A percentile compares a stretch with the other conserved stretches of the same genome.
Conservation (phyloP, 371 early-diverging fungal species). For the Funneliformis caledonium region DNA sequence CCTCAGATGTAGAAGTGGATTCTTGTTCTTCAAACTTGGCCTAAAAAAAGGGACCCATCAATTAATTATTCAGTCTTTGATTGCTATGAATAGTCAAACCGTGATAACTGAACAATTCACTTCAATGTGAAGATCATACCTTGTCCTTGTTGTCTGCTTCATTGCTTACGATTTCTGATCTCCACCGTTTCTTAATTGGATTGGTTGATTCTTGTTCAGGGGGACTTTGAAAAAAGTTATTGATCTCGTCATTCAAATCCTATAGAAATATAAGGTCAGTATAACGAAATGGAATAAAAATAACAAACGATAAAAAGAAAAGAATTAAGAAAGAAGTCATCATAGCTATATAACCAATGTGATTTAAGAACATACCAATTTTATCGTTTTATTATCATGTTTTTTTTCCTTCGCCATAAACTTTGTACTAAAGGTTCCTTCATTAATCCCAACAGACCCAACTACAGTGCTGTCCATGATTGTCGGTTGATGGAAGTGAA, state of each 20-base stretch:
- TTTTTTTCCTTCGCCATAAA: neutral
- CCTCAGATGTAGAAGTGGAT: neutral
- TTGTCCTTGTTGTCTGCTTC: neutral
- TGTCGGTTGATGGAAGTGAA: conserved; percentile 25
- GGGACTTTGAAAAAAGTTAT: too few relatives aligned
- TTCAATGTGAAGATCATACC: neutral
- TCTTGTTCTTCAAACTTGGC: neutral
- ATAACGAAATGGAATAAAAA: too few relatives aligned
- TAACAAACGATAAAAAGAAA: too few relatives aligned
- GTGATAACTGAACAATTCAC: neutral
- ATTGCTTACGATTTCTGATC: conserved; percentile 8
- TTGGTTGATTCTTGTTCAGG: neutral
- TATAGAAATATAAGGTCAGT: conserved; percentile 17
- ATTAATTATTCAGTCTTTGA: neutral
- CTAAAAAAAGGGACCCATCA: neutral
- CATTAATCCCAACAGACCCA: conserved; percentile 30
- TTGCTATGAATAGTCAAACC: too few relatives aligned
- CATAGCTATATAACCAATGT: too few relatives aligned
- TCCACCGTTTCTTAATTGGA: neutral
- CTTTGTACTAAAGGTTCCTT: conserved; percentile 22
- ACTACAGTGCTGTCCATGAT: conserved; percentile 23
- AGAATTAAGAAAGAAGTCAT: too few relatives aligned
- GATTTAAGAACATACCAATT: neutral
- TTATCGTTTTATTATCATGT: neutral
- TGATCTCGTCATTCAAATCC: conserved; percentile 1